A percentile compares a stretch with the other conserved stretches of the same genome.
Evolutionary conservation across 345 rosid genomes (phyloP).

Genomic region (Brassica nigra): DNA sequence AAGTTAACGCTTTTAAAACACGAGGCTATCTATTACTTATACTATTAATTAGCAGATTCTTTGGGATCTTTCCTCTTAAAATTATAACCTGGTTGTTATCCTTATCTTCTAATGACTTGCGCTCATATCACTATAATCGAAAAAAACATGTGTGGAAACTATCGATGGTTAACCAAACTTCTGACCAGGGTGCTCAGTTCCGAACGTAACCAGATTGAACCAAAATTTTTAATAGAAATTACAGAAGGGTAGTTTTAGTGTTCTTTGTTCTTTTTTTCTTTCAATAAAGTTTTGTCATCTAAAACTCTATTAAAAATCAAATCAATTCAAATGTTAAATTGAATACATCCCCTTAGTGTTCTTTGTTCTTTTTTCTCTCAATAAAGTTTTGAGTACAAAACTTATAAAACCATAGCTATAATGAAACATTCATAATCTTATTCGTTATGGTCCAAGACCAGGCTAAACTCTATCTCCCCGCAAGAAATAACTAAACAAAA

Average conservation of each 20-base stretch:
- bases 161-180: neutral
- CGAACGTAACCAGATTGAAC: neutral
- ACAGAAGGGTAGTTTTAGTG: neutral
- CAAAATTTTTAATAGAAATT: neutral
- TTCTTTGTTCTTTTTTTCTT: neutral
- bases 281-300: too few species aligned
- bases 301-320: too few species aligned
- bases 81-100: neutral
- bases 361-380: neutral
- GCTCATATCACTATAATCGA: neutral
- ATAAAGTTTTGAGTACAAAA: too few species aligned
- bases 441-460: neutral
- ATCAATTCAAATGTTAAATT: too few species aligned
- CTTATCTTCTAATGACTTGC: neutral
- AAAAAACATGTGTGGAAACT: neutral
- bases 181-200: neutral
- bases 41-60: too few species aligned
- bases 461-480: neutral
- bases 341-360: too few species aligned
- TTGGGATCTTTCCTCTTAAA: neutral
- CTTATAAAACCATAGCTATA: neutral
- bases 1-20: neutral
- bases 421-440: neutral
- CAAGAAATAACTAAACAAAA: too few species aligned
- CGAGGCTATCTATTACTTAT: neutral